Base-by-base conservation (phyloP, 352 stramenopile genomes). In the Phytophthora sansomeana region DNA sequence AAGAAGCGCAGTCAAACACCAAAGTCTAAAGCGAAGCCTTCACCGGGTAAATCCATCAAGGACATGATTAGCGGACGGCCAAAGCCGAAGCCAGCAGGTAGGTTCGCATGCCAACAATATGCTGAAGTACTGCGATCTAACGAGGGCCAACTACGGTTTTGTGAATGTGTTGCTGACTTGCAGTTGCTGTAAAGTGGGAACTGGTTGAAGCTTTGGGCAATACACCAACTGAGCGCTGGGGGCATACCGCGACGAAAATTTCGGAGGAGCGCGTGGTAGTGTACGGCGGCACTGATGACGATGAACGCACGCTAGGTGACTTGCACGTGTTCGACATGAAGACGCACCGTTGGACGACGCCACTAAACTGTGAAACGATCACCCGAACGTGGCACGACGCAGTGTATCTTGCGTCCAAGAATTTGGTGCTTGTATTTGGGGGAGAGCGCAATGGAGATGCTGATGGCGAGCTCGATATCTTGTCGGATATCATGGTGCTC, bases 351-450 rank as follows among this genome's bases (percentile, higher is more conserved):
- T 98, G 92, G 92, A 88, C 75, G 8, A 82, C 80, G 46, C 91
- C 91, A 8, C 71, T 96, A 14, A 97, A 97, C 77, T 98, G 90
- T 58, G 85, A 97, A 66, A 93, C 88, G 26, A 83, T 96, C 41
- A 80, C 84, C 5, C 86, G 92, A 14, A 91, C 89, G 26, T 98
- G 92, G 92, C 95, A 98, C 69, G 89, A 90, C 49, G 76, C 90
- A 4, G 93, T 97, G n/a, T 98, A 86, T 60, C 60, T 98, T 24
- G 80, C 84, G 17, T 75, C 81, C 9, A 93, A 97, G 61, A 78
- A 97, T 60, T 72, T 98, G 32, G 65, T 98, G 41, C 77, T 98
- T 30, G 92, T 95, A 9, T 98, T 98, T 76, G 95, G 95, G 33
- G 95, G 95, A 14, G 95, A 98, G 72, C 84, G 86, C 75, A 69